Evolutionary conservation across 148 eudicot species (phyloP).

Genomic region (Camellia granthamiana): DNA sequence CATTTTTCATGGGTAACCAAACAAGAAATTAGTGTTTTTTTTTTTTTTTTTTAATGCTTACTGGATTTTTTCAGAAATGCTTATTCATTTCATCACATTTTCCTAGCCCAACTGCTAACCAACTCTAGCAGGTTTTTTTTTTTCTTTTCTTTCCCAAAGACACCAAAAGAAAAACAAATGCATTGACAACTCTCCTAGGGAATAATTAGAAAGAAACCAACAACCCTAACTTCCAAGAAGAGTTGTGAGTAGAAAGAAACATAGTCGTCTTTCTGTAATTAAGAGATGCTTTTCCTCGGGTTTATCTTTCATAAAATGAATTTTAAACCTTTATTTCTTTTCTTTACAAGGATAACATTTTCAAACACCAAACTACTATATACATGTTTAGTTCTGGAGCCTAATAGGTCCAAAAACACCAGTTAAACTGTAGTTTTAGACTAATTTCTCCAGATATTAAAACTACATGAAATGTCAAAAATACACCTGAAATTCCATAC

Average conservation of each 20-base stretch:
- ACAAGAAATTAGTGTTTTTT: too few relatives aligned
- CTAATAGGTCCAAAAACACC: neutral
- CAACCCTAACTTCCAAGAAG: neutral
- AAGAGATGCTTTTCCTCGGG: neutral
- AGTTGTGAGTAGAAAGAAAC: neutral
- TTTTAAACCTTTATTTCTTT: too few relatives aligned
- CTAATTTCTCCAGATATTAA: neutral
- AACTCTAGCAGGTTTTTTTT: too few relatives aligned
- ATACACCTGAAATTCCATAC: neutral
- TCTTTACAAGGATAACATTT: too few relatives aligned
- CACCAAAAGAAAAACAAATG: neutral
- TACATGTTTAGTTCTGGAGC: neutral
- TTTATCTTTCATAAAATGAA: too few relatives aligned
- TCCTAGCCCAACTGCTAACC: neutral
- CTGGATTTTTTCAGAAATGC: too few relatives aligned
- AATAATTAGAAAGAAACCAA: neutral
- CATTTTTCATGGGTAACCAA: too few relatives aligned
- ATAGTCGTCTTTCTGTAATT: neutral
- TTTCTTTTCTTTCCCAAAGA: neutral
- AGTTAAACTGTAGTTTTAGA: too few relatives aligned
- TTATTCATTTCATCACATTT: too few relatives aligned
- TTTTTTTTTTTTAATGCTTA: too few relatives aligned
- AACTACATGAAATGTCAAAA: neutral
- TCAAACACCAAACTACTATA: too few relatives aligned
- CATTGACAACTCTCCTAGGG: neutral